phyloP scores from a whole-genome alignment of 495 filamentous ascomycete species.

The Hyaloscypha bicolor region DNA sequence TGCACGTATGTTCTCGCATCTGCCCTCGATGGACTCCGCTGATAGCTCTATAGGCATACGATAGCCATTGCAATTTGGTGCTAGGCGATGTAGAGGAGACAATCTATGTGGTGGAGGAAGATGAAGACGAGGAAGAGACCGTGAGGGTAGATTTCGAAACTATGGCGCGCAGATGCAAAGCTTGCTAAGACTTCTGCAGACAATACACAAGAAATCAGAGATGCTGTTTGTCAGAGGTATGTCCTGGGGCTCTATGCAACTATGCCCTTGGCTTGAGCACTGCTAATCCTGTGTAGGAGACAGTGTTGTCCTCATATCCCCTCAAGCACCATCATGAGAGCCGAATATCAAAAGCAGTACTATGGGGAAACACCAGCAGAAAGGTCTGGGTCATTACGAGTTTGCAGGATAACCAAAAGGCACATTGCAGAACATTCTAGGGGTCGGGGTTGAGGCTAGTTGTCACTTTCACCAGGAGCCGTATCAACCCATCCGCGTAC shows the following conservation, averaged over 20 bases:
- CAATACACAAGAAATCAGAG: constrained; percentile 92
- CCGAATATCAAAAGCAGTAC: background rate
- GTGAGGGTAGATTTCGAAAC: constrained; percentile 27
- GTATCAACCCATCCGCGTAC: background rate
- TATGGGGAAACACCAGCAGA: background rate
- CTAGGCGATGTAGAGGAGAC: constrained; percentile 97
- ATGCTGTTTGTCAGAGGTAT: constrained; percentile 99
- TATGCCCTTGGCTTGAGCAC: background rate
- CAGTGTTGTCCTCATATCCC: constrained; percentile 94
- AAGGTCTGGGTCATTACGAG: background rate
- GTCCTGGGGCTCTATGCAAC: constrained; percentile 27
- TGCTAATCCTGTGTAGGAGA: constrained; percentile 66
- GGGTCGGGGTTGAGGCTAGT: background rate
- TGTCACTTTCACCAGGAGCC: background rate
- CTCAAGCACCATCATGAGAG: constrained; percentile 39
- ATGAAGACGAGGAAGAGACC: constrained; percentile 67
- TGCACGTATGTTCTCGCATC: constrained; percentile 69
- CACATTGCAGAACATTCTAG: background rate
- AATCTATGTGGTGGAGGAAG: constrained; percentile 89
- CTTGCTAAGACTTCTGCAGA: constrained; percentile 52
- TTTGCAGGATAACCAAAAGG: background rate
- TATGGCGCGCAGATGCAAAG: background rate
- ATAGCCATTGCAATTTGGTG: constrained; percentile 98
- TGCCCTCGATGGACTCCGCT: constrained; percentile 13
- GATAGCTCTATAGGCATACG: constrained; percentile 72